Conservation (phyloP, 2,329 filamentous ascomycete species). For the Ramularia collo-cygni region DNA sequence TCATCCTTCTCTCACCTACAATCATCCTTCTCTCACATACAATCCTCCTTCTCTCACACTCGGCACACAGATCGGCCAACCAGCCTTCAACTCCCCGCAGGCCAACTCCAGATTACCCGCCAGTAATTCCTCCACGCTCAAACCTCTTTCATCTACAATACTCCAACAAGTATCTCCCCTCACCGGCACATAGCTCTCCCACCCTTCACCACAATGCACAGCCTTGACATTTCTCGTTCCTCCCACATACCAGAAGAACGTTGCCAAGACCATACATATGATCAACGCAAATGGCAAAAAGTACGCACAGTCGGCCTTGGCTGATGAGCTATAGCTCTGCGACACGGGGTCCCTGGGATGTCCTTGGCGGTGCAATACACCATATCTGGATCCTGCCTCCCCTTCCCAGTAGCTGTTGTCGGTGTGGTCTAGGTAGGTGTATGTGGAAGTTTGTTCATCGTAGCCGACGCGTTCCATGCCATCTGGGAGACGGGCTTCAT, state of each 20-base stretch:
- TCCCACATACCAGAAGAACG: conserved; percentile 10
- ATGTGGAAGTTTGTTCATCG: conserved; percentile 14
- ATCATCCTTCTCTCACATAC: neutral
- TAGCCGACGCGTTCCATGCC: conserved; percentile 14
- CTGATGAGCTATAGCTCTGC: too few relatives aligned
- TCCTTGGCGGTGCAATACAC: conserved; percentile 4
- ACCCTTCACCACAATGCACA: conserved; percentile 6
- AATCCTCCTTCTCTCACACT: neutral
- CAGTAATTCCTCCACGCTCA: conserved; percentile 8
- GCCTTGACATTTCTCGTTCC: neutral
- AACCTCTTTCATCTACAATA: conserved; percentile 10
- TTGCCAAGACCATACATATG: conserved; percentile 8
- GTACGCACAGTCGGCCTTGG: conserved; percentile 10
- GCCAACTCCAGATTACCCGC: conserved; percentile 9
- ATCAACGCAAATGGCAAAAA: conserved; percentile 13
- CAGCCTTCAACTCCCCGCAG: conserved; percentile 8
- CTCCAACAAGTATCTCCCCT: conserved; percentile 14
- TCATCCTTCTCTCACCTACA: too few relatives aligned
- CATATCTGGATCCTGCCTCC: conserved; percentile 11
- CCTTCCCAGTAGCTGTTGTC: conserved; percentile 9
- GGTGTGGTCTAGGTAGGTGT: conserved; percentile 10
- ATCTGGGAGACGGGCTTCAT: conserved; percentile 3
- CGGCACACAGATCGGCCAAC: conserved; percentile 9
- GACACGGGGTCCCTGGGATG: too few relatives aligned
- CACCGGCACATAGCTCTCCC: conserved; percentile 9